Percentiles rank a stretch among this genome's conserved stretches.
Evolutionary conservation across 208 protist species (phyloP).

Genomic region (Lotmaria passim): DNA sequence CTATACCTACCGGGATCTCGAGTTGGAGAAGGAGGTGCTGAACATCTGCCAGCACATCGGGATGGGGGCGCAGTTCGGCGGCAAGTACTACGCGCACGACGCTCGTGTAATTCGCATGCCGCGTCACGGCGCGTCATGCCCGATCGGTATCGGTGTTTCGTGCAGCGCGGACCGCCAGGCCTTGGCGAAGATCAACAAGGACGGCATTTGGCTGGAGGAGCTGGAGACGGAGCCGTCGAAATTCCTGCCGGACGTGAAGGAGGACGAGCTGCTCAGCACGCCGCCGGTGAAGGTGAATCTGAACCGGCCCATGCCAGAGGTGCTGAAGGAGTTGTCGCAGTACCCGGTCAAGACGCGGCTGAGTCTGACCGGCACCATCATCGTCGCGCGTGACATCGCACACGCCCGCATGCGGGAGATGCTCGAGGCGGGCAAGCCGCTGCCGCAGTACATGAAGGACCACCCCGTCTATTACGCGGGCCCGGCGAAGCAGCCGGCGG

Average conservation of each 20-base stretch:
- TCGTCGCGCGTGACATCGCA: conserved; percentile 98
- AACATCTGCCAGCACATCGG: conserved; percentile 90
- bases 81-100: conserved; percentile 98
- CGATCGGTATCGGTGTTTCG: conserved; percentile 96
- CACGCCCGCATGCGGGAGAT: conserved; percentile 95
- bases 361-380: conserved; percentile 94
- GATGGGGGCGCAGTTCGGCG: conserved; percentile 98
- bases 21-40: conserved; percentile 91
- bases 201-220: conserved; percentile 96
- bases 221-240: conserved; percentile 95
- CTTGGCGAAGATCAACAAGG: conserved; percentile 94
- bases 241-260: conserved; percentile 92
- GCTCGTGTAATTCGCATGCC: conserved; percentile 95
- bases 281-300: conserved; percentile 92
- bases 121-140: conserved; percentile 92
- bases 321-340: conserved; percentile 78
- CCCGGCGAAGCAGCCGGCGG: conserved; percentile 97
- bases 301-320: conserved; percentile 92
- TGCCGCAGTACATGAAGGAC: conserved; percentile 95
- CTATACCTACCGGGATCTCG: conserved; percentile 95
- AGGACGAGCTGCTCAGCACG: conserved; percentile 73
- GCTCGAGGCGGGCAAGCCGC: conserved; percentile 82
- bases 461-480: conserved; percentile 98
- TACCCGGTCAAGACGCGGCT: conserved; percentile 94
- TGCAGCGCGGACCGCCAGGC: conserved; percentile 97